A percentile compares a stretch with the other conserved stretches of the same genome.
Conservation (phyloP, 768 basidiomycete genomes). For the Kwoniella pini region DNA sequence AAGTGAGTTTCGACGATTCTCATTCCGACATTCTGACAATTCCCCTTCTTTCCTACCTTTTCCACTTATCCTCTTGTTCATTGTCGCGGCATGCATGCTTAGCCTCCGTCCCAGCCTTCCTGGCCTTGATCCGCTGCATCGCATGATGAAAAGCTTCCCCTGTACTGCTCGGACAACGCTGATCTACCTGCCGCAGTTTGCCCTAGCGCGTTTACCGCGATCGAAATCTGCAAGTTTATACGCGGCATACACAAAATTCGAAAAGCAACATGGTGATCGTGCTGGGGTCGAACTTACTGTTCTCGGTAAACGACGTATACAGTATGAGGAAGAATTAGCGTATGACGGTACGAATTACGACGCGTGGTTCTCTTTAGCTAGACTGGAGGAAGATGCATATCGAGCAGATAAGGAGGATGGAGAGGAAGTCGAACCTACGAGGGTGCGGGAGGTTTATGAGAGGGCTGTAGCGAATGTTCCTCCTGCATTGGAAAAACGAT, state of each 20-base stretch:
- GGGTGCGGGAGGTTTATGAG: constrained; percentile 92
- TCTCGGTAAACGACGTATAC: constrained; percentile 93
- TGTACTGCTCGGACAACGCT: neutral
- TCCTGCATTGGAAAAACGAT: constrained; percentile 86
- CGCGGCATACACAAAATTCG: constrained; percentile 92
- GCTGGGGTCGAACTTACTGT: constrained; percentile 88
- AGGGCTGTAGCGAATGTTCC: constrained; percentile 93
- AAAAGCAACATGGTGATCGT: constrained; percentile 93
- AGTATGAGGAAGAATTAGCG: constrained; percentile 93
- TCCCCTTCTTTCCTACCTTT: too few relatives aligned
- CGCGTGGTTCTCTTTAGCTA: constrained; percentile 95
- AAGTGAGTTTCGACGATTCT: too few relatives aligned
- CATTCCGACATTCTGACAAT: too few relatives aligned
- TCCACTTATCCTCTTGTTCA: too few relatives aligned
- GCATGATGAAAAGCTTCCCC: too few relatives aligned
- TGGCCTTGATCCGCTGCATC: too few relatives aligned
- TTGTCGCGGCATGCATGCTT: too few relatives aligned
- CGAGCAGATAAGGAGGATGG: constrained; percentile 66
- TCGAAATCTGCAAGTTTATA: constrained; percentile 85
- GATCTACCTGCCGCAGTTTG: constrained; percentile 68
- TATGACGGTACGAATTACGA: constrained; percentile 95
- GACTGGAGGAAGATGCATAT: constrained; percentile 86
- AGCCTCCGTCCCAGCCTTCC: too few relatives aligned
- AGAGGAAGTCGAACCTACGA: constrained; percentile 59
- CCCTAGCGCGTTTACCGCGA: constrained; percentile 85